Evolutionary conservation across 1,284 basidiomycete genomes (phyloP).

Genomic region (Ganoderma lingzhi): DNA sequence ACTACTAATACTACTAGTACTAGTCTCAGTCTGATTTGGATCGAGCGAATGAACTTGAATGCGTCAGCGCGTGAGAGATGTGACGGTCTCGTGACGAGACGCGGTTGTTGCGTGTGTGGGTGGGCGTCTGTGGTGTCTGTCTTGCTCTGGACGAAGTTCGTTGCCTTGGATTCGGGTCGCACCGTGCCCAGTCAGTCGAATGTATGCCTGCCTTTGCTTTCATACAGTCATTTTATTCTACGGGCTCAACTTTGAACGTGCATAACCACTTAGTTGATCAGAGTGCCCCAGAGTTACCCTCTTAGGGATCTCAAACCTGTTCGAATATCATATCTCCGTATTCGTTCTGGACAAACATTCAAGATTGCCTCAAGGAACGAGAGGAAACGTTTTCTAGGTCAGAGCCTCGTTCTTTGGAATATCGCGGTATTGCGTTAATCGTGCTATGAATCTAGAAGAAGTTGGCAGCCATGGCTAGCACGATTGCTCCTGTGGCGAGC

Average conservation of each 20-base stretch:
- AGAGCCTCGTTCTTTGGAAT: neutral
- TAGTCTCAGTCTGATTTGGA: no score
- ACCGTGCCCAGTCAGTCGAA: conserved; percentile 14
- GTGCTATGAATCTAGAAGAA: conserved; percentile 1
- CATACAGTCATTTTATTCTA: conserved; percentile 16
- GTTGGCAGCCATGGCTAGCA: conserved; percentile 38
- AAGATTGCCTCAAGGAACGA: neutral
- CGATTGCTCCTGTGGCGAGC: conserved; percentile 65
- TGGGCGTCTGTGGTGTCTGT: conserved; percentile 15
- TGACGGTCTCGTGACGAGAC: conserved; percentile 29
- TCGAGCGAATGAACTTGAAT: no score
- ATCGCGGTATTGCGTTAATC: neutral
- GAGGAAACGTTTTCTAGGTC: neutral
- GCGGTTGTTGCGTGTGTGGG: conserved; percentile 25
- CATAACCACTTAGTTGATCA: conserved; percentile 10
- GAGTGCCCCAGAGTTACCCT: conserved; percentile 2
- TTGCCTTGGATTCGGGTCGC: conserved; percentile 19
- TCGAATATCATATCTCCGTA: neutral
- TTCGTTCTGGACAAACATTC: neutral
- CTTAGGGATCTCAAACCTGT: neutral
- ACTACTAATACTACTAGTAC: no score
- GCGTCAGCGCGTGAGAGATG: conserved; percentile 18
- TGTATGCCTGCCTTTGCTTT: conserved; percentile 26
- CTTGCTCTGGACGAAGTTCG: neutral
- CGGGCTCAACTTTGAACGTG: neutral